phyloP scores from a whole-genome alignment of 208 protist species.

The Entamoeba histolytica region DNA sequence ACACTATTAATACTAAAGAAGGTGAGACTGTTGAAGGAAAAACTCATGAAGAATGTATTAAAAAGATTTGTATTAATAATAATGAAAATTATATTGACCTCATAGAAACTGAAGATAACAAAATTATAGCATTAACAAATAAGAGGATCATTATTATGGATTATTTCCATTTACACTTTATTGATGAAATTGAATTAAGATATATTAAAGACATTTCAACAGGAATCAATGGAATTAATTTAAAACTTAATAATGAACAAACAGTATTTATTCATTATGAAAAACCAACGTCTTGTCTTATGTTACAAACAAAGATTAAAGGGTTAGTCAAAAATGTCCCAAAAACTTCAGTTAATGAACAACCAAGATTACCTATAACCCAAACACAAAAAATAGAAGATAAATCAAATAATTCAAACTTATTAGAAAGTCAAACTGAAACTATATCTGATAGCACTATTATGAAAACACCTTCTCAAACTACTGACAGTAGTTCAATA shows the following conservation, averaged over 20 bases:
- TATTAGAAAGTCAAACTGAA: no score
- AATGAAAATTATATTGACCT: not conserved
- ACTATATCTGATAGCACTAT: not conserved
- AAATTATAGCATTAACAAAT: not conserved
- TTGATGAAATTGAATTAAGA: not conserved
- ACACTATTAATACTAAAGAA: not conserved
- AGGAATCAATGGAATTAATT: not conserved
- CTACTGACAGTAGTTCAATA: not conserved
- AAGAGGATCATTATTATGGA: not conserved
- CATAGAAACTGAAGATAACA: not conserved
- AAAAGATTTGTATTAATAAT: not conserved
- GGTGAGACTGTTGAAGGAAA: not conserved
- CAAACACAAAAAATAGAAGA: no score
- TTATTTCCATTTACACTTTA: not conserved
- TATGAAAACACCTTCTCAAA: not conserved
- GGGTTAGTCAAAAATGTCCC: no score
- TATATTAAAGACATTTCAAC: not conserved
- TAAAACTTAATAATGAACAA: not conserved
- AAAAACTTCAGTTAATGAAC: no score
- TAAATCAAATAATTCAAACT: no score
- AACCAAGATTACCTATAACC: no score
- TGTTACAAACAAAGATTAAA: no score
- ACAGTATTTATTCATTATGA: not conserved
- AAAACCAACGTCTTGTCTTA: no score
- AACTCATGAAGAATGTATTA: not conserved